These are phyloP conservation scores for Neocatenulostroma microsporum DNA, from an alignment of 2,329 filamentous ascomycete species.

Conservation along the genomic window DNA sequence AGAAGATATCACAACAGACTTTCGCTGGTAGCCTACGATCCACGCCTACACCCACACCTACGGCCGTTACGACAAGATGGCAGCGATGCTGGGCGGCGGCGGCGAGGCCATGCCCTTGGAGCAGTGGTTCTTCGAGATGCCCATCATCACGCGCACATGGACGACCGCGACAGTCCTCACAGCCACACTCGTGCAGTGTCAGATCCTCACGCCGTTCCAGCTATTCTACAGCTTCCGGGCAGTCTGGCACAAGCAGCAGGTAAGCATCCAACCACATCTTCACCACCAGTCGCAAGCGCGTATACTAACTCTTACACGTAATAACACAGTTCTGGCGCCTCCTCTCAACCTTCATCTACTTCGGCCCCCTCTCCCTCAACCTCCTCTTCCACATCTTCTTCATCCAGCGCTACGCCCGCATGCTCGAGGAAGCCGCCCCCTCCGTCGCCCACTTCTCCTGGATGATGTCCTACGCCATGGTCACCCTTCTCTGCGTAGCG, in stretches of 20 bases:
- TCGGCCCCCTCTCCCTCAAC: constrained; percentile 87
- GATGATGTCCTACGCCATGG: constrained; percentile 79
- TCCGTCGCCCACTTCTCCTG: constrained; percentile 92
- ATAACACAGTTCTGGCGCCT: constrained; percentile 96
- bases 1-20: too few relatives aligned
- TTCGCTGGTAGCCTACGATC: too few relatives aligned
- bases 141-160: constrained; percentile 92
- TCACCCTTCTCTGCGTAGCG: constrained; percentile 70
- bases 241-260: constrained; percentile 87
- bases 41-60: too few relatives aligned
- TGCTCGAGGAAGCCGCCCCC: constrained; percentile 90
- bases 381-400: constrained; percentile 98
- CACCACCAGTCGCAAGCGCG: too few relatives aligned
- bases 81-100: constrained; percentile 37
- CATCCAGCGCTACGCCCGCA: constrained; percentile 87
- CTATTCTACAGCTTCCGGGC: constrained; percentile 93
- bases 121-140: constrained; percentile 99
- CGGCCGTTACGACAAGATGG: too few relatives aligned
- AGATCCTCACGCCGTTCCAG: constrained; percentile 86
- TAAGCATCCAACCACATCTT: constrained; percentile 35
- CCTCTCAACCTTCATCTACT: constrained; percentile 95
- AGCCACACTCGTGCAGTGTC: constrained; percentile 84
- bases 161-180: constrained; percentile 84
- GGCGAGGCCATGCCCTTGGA: constrained; percentile 63
- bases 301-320: too few relatives aligned